Evolutionary conservation across 257 asterid species (phyloP).

Genomic region (Euphrasia confusa): DNA sequence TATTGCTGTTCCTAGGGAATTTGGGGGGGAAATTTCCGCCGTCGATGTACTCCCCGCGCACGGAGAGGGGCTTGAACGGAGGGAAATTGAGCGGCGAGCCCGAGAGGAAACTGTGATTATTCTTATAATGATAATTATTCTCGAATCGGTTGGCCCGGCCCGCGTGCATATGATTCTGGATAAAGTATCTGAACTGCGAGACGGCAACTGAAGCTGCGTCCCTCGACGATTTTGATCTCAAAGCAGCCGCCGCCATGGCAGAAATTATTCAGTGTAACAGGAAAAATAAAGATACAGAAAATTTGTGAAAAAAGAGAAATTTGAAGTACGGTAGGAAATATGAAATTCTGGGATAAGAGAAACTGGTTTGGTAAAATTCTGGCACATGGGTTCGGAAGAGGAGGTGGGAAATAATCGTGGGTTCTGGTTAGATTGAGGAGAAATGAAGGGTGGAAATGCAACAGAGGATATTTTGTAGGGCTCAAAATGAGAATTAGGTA

Average conservation of each 20-base stretch:
- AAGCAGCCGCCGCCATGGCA: constrained; percentile 80
- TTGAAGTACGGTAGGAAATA: neutral
- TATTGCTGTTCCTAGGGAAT: constrained; percentile 24
- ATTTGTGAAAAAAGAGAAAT: neutral
- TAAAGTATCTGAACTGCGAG: constrained; percentile 69
- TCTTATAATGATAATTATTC: constrained; percentile 4
- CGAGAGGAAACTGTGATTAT: constrained; percentile 31
- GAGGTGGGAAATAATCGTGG: neutral
- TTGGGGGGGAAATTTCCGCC: constrained; percentile 26
- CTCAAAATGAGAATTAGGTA: neutral
- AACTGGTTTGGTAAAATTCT: constrained; percentile 15
- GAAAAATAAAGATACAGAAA: constrained; percentile 1
- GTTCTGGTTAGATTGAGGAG: neutral
- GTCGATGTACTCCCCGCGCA: constrained; percentile 43
- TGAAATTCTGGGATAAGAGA: constrained; percentile 1
- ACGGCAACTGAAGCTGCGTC: constrained; percentile 56
- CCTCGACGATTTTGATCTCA: constrained; percentile 80
- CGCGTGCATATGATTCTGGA: constrained; percentile 53
- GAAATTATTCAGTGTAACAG: constrained; percentile 21
- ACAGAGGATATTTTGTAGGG: neutral
- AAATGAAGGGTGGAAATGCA: neutral
- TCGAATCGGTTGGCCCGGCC: constrained; percentile 48
- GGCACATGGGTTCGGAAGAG: constrained; percentile 23
- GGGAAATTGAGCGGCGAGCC: constrained; percentile 41
- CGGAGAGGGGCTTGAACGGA: constrained; percentile 48